Evolutionary conservation across 306 rosid genomes (phyloP).

Genomic region (Mucuna pruriens): DNA sequence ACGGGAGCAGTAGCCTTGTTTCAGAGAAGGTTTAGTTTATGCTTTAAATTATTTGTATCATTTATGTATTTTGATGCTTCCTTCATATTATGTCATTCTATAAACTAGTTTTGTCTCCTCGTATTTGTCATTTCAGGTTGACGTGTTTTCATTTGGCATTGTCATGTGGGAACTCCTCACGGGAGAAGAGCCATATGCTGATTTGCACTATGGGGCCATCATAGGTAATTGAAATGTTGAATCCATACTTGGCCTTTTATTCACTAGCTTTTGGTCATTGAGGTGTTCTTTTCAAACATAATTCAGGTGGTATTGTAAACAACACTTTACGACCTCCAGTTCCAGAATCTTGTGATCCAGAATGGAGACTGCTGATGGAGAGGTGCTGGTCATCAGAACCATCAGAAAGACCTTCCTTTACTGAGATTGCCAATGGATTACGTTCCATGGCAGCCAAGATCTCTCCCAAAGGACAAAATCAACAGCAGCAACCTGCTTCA

Average conservation of each 20-base stretch:
- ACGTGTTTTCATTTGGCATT: constrained; percentile 85
- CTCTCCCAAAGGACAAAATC: constrained; percentile 73
- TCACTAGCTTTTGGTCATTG: constrained; percentile 19
- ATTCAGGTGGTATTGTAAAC: constrained; percentile 89
- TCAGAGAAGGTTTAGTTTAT: constrained; percentile 84
- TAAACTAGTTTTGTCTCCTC: constrained; percentile 2
- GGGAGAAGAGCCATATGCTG: constrained; percentile 92
- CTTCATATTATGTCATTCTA: constrained; percentile 16
- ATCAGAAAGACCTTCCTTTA: constrained; percentile 80
- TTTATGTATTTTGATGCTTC: constrained; percentile 13
- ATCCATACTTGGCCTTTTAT: neutral
- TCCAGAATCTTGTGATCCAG: constrained; percentile 75
- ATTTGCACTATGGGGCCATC: constrained; percentile 91
- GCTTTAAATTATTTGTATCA: neutral
- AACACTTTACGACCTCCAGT: constrained; percentile 85
- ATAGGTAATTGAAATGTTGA: constrained; percentile 61
- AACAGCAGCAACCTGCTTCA: constrained; percentile 56
- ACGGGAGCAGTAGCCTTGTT: constrained; percentile 91
- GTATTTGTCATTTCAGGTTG: constrained; percentile 62
- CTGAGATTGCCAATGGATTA: constrained; percentile 71
- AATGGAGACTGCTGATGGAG: constrained; percentile 84
- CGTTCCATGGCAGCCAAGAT: constrained; percentile 73
- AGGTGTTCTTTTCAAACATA: constrained; percentile 31
- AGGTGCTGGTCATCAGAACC: constrained; percentile 91
- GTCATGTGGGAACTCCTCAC: constrained; percentile 96